phyloP scores from a whole-genome alignment of 768 basidiomycete species.

The Lepiota venenata region DNA sequence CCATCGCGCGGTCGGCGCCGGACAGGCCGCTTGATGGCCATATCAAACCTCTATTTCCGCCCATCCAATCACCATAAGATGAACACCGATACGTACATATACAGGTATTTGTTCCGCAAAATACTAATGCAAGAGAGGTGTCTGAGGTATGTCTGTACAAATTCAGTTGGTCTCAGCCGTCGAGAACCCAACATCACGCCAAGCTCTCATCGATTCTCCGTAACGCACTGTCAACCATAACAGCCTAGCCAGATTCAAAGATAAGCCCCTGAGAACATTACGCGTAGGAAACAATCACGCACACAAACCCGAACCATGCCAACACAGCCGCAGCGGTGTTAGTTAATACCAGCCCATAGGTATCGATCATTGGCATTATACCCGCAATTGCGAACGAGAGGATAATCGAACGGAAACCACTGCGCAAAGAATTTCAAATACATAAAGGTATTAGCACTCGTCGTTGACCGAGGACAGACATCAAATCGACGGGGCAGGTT shows the following conservation, averaged over 20 bases:
- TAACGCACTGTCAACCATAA: constrained; percentile 43
- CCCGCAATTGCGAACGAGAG: constrained; percentile 29
- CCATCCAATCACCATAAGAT: too few species aligned
- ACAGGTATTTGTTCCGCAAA: too few species aligned
- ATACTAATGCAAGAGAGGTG: too few species aligned
- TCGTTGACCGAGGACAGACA: neutral
- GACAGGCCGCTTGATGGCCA: too few species aligned
- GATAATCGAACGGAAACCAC: constrained; percentile 30
- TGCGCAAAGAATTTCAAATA: constrained; percentile 2
- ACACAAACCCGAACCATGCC: constrained; percentile 42
- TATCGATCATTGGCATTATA: constrained; percentile 41
- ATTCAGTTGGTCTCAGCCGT: constrained; percentile 34
- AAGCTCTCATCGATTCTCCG: constrained; percentile 44
- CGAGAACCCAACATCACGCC: constrained; percentile 55
- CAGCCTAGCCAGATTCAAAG: constrained; percentile 25
- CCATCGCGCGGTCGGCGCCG: too few species aligned
- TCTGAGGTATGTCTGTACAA: neutral
- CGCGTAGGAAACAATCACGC: constrained; percentile 18
- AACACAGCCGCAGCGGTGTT: constrained; percentile 34
- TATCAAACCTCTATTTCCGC: too few species aligned
- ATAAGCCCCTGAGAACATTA: neutral
- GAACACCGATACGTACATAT: too few species aligned
- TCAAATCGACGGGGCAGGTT: neutral
- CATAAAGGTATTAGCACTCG: neutral
- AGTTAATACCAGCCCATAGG: constrained; percentile 40